Evolutionary conservation across 352 stramenopile genomes (phyloP).

Genomic region (Pythium aristosporum): DNA sequence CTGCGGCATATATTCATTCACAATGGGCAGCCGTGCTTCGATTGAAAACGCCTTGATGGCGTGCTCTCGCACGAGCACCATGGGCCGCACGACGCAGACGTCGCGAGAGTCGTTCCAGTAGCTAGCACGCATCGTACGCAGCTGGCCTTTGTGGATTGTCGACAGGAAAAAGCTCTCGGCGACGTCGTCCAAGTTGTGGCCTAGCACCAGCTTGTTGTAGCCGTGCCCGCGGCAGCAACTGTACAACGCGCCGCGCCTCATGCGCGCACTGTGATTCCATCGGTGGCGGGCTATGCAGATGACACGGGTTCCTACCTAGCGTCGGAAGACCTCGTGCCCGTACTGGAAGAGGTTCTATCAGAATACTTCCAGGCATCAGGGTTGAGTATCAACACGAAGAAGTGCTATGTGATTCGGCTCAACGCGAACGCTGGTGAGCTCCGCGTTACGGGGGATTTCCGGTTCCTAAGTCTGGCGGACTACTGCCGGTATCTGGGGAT

Average conservation of each 20-base stretch:
- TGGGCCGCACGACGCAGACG: conserved; percentile 92
- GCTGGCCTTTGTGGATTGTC: conserved; percentile 60
- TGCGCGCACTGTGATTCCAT: too few relatives aligned
- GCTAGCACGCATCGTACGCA: conserved; percentile 96
- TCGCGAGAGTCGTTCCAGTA: conserved; percentile 92
- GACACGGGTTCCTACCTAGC: too few relatives aligned
- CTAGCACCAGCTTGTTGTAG: conserved; percentile 40
- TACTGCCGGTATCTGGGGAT: too few relatives aligned
- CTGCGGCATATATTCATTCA: conserved; percentile 97
- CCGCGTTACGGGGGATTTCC: too few relatives aligned
- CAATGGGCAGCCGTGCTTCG: conserved; percentile 89
- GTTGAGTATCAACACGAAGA: too few relatives aligned
- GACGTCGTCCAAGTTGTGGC: conserved; percentile 96
- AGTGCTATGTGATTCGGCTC: too few relatives aligned
- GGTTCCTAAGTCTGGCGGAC: too few relatives aligned
- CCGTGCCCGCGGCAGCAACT: conserved; percentile 31
- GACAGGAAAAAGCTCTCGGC: conserved; percentile 97
- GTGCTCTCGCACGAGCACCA: conserved; percentile 93
- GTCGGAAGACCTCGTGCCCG: too few relatives aligned
- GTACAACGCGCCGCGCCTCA: conserved; percentile 87
- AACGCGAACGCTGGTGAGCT: too few relatives aligned
- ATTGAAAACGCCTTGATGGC: conserved; percentile 69
- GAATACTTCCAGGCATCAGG: too few relatives aligned
- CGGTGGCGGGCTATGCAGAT: too few relatives aligned
- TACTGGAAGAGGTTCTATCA: too few relatives aligned